Evolutionary conservation across 257 asterid species (phyloP).

Genomic region (Leonotis leonurus): DNA sequence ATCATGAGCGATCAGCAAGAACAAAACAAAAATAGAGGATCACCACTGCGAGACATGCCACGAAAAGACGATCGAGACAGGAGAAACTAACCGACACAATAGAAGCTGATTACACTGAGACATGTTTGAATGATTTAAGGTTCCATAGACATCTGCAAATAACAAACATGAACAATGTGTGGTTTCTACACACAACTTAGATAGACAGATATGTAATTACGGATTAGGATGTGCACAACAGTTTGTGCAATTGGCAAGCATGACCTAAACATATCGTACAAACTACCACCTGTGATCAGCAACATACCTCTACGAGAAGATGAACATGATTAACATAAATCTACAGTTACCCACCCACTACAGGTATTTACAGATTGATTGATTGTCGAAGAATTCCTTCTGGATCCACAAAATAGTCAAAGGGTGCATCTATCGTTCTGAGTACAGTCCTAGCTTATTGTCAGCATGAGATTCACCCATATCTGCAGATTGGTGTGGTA

Average conservation of each 20-base stretch:
- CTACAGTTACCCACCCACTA: slow-evolving; percentile 12
- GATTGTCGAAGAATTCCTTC: background rate
- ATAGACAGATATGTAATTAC: slow-evolving; percentile 14
- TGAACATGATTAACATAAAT: background rate
- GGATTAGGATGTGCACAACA: background rate
- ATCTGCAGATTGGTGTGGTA: slow-evolving; percentile 18
- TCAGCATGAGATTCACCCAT: slow-evolving; percentile 13
- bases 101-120: background rate
- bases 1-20: no score
- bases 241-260: background rate
- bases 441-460: slow-evolving; percentile 4
- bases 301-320: slow-evolving; percentile 8
- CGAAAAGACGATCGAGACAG: background rate
- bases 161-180: background rate
- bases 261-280: slow-evolving; percentile 9
- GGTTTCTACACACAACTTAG: slow-evolving; percentile 4
- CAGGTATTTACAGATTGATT: slow-evolving; percentile 17
- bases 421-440: slow-evolving; percentile 9
- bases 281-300: slow-evolving; percentile 18
- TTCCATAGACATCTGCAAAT: background rate
- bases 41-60: no score
- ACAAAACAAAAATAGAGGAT: no score
- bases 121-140: background rate
- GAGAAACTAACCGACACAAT: background rate
- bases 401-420: slow-evolving; percentile 7